Percentiles rank a stretch among this genome's conserved stretches.
Conservation (phyloP, 192 early-diverging fungal genomes). For the Paraglomus occultum region DNA sequence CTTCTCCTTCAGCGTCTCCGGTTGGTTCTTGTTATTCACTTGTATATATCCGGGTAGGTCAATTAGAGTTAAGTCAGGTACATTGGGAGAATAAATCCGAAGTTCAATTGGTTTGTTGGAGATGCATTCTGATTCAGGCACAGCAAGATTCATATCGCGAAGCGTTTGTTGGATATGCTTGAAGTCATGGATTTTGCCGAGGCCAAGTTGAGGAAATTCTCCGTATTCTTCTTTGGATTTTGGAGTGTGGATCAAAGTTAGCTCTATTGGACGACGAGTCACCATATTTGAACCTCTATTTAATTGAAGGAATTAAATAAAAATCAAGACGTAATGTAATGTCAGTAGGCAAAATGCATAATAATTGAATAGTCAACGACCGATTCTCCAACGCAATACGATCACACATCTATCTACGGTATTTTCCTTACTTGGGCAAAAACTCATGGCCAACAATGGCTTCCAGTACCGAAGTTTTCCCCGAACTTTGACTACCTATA, state of each 20-base stretch:
- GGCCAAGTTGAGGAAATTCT: conserved; percentile 79
- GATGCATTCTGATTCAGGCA: conserved; percentile 88
- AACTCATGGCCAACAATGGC: conserved; percentile 86
- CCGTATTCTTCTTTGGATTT: conserved; percentile 74
- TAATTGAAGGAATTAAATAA: neutral
- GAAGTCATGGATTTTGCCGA: conserved; percentile 91
- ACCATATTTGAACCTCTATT: conserved; percentile 77
- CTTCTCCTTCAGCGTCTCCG: conserved; percentile 69
- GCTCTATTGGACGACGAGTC: conserved; percentile 78
- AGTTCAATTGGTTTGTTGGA: conserved; percentile 82
- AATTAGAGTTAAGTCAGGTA: conserved; percentile 81
- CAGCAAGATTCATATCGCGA: conserved; percentile 92
- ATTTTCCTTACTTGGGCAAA: conserved; percentile 65
- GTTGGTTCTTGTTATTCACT: conserved; percentile 80
- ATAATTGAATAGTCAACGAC: too few relatives aligned
- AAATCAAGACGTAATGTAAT: neutral
- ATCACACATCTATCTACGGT: too few relatives aligned
- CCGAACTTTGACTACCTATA: conserved; percentile 81
- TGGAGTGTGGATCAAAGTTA: conserved; percentile 82
- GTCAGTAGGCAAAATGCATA: neutral
- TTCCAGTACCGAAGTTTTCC: conserved; percentile 84
- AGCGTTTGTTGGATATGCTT: conserved; percentile 88
- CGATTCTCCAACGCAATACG: too few relatives aligned
- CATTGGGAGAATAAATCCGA: conserved; percentile 79
- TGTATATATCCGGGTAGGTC: conserved; percentile 88